Evolutionary conservation across 805 yeast genomes (phyloP), one percentile per base, ranked within the genome.

Genomic region (Tetrapisispora arboricola): DNA sequence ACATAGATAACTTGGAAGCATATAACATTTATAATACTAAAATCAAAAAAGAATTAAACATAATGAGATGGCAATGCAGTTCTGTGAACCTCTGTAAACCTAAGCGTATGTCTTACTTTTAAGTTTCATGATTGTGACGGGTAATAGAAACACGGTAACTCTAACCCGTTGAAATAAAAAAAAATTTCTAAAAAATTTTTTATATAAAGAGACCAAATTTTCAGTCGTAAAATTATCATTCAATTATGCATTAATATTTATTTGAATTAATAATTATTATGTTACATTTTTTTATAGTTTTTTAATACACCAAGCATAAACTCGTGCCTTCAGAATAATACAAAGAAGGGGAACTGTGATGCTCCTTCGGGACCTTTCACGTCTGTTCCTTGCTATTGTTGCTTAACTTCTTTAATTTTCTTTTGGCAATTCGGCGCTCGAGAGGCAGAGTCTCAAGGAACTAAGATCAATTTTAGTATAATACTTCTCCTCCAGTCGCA

Each of bases 361-460:
- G 55, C 59, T 51, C 49, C 45, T 43, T 36, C 26, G 27, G 41
- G 33, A 45, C 47, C 51, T 51, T 43, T 42, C 39, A 38, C 49
- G 47, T 49, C 37, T 34, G 38, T 47, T 48, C 44, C 55, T 54
- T 53, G 61, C 61, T 56, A 58, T 47, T 59, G 54, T 44, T 47
- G 62, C 60, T 58, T 58, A 45, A 48, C 60, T 54, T 50, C 45
- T 40, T 49, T 45, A 28, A 35, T 27, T 40, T 43, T 42, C 46
- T 41, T 50, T 43, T 56, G 65, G 72, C 82, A 72, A 75, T 58
- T 78, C 84, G 83, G 75, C 83, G 82, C 85, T 69, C 72, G 80
- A 51, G 80, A 72, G 78, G 79, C 78, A 72, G 58, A 63, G 63
- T 55, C 56, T 54, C 57, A 56, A 56, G 62, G 61, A 55, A 50